Evolutionary conservation across 176 grass and related monocot species (phyloP).

Genomic region (Paspalum vaginatum): DNA sequence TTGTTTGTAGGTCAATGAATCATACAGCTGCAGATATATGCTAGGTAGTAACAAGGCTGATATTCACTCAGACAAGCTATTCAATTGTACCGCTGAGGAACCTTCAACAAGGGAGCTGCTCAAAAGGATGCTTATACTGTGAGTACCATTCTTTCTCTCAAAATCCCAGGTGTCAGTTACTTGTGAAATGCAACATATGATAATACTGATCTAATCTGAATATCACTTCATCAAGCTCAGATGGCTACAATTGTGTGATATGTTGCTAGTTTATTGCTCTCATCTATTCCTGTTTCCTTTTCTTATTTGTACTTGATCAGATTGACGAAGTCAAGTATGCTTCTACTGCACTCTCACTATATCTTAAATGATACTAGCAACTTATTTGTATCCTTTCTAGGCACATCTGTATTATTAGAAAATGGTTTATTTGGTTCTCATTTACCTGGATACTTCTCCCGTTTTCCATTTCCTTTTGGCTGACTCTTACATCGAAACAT

Average conservation of each 20-base stretch:
- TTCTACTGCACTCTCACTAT: neutral
- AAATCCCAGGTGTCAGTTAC: neutral
- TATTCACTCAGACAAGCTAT: slow-evolving; percentile 73
- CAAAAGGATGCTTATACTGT: slow-evolving; percentile 83
- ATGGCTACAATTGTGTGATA: slow-evolving; percentile 19
- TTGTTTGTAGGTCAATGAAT: slow-evolving; percentile 85
- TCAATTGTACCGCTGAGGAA: slow-evolving; percentile 76
- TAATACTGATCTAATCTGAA: slow-evolving; percentile 2
- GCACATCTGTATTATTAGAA: neutral
- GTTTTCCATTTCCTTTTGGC: slow-evolving; percentile 3
- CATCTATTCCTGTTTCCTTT: neutral
- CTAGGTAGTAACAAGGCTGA: slow-evolving; percentile 82
- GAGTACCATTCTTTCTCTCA: slow-evolving; percentile 41
- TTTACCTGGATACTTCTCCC: neutral
- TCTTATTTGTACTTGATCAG: neutral
- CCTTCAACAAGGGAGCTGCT: slow-evolving; percentile 73
- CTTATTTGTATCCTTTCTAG: slow-evolving; percentile 6
- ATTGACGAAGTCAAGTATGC: neutral
- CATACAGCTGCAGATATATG: slow-evolving; percentile 82
- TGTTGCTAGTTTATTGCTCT: slow-evolving; percentile 12
- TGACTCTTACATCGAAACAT: neutral
- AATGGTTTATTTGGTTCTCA: neutral
- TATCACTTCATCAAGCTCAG: slow-evolving; percentile 4
- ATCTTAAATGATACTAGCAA: neutral
- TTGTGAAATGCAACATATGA: slow-evolving; percentile 3